Evolutionary conservation across 805 yeast species (phyloP), one percentile per base, ranked within the genome.

Genomic region (Nakazawaea peltata): DNA sequence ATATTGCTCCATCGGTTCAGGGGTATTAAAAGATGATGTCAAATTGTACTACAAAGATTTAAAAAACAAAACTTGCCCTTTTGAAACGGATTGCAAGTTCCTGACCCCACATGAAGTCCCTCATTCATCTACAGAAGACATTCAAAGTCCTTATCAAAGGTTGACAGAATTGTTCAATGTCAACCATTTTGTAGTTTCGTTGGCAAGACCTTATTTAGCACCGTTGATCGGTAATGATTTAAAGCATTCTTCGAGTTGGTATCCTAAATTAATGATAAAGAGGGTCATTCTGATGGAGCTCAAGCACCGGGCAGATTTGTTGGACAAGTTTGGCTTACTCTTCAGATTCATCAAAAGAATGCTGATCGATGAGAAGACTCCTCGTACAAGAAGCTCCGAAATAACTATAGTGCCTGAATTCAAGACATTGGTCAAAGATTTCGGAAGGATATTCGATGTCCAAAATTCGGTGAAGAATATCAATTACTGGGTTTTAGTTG

Each of bases 151-250:
- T 0, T 90, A 90, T 51, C 82, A 92, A 1, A 65, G 95, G 36
- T 67, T 90, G 32, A 81, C 96, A 0, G 97, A 92, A 54, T 67
- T 90, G 40, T 92, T 90, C 63, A 92, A 92, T 48, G 97, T 92
- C 17, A 92, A 92, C 56, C 94, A 88, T 56, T 90, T 86, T 50
- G 68, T 92, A 21, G 88, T 88, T 1, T 84, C 96, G 15, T 65
- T 90, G 44, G 95, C 97, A 7, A 69, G 97, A 42, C 97, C 97
- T 1, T 92, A 90, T 49, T 63, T 90, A 46, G 95, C 96, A 0
- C 97, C 97, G 1, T 63, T 90, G 38, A 71, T 92, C 28, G 77
- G 83, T 25, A 81, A 83, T 44, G 96, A 86, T 50, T 67, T 85
- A 49, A 81, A 80, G 49, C 92, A 86, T 51, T 72, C 56, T 18